Base-by-base conservation (phyloP, 108 stramenopile species). In the Parietichytrium sp. region DNA sequence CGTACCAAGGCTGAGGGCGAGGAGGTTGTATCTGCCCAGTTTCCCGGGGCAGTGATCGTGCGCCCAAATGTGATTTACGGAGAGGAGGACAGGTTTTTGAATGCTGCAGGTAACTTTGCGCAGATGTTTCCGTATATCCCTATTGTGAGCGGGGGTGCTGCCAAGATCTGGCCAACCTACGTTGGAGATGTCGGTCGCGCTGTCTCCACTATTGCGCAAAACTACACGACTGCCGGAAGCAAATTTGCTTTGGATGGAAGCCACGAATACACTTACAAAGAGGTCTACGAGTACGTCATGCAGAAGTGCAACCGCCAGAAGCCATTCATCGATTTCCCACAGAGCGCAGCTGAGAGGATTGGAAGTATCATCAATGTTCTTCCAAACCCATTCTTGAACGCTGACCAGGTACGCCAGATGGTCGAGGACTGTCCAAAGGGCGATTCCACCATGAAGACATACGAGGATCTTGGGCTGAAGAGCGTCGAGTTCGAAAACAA, bases 61-160 rank as follows among this genome's bases (percentile, higher is more conserved):
- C 93, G 96, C 48, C 96, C 96, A 12, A 93, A 93, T 12, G 92
- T 93, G 84, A 52, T 99, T 78, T 99, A 96, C 86, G 98, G 98
- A 31, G 90, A 89, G 25, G 95, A 96, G 55, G 98, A 99, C 83
- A 87, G 92, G 15, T 90, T 99, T 47, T 88, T 99, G 48, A 94
- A 96, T 82, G 92, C 81, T 85, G 94, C 92, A 83, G 95, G 96
- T 47, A 89, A 86, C 50, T 85, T 91, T 55, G 91, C 92, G 29
- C 79, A 81, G n/a, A 53, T 86, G 15, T 88, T 87, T 81, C 89
- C 89, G 3, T 48, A 90, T 29, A 86, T 95, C 42, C 95, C 94
- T 4, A 86, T 98, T 26, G 83, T 95, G 26, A 92, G 94, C 72
- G 92, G 92, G 47, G 95, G 95, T 8, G 84, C 92, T 16, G 85